Evolutionary conservation across 768 basidiomycete species (phyloP).

Genomic region (Grammothele lineata): DNA sequence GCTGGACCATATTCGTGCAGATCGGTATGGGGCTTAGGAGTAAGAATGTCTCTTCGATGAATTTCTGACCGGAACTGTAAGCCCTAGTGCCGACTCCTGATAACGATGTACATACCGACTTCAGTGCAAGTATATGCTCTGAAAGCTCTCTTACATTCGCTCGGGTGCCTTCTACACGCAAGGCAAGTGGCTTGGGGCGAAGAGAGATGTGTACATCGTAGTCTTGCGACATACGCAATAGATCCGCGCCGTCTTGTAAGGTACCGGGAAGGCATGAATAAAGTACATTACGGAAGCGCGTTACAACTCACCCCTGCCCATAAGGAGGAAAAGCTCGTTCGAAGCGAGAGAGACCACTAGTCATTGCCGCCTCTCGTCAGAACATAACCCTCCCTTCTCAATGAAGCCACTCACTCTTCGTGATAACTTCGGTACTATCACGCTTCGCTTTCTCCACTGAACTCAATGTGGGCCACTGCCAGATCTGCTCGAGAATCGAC

Average conservation of each 20-base stretch:
- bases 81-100: not conserved
- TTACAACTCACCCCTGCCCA: conserved; percentile 63
- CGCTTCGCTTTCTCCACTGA: conserved; percentile 46
- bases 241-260: conserved; percentile 55
- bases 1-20: conserved; percentile 45
- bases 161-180: conserved; percentile 56
- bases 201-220: conserved; percentile 64
- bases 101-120: conserved; percentile 34
- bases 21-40: conserved; percentile 29
- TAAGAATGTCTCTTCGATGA: too few relatives aligned
- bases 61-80: conserved; percentile 14
- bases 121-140: conserved; percentile 44
- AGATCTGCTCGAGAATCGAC: conserved; percentile 55
- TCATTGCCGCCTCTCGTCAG: conserved; percentile 31
- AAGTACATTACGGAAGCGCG: not conserved
- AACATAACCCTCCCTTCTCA: not conserved
- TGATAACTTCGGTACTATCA: conserved; percentile 44
- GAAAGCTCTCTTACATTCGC: conserved; percentile 45
- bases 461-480: conserved; percentile 64
- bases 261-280: conserved; percentile 1
- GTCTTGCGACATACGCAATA: conserved; percentile 52
- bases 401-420: conserved; percentile 36
- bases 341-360: conserved; percentile 51
- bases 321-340: conserved; percentile 61
- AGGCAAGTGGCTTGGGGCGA: conserved; percentile 47